Evolutionary conservation across 2,329 filamentous ascomycete genomes (phyloP).

Genomic region (Aspergillus nomiae): DNA sequence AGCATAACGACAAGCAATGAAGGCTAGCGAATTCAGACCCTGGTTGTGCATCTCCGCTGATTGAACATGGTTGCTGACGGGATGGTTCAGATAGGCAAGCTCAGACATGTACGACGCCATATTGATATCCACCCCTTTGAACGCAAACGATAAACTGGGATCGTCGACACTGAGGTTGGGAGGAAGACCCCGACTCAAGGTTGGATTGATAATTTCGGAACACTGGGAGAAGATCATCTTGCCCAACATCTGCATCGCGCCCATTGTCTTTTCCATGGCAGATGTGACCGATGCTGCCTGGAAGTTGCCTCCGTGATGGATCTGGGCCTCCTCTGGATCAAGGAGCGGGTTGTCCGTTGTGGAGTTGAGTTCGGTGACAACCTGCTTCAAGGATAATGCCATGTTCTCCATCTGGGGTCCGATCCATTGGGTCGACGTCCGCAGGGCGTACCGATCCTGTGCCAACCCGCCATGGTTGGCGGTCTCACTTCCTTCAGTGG

Average conservation of each 20-base stretch:
- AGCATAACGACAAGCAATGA: conserved; percentile 59
- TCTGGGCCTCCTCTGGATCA: conserved; percentile 42
- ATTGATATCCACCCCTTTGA: conserved; percentile 67
- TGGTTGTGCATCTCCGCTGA: conserved; percentile 70
- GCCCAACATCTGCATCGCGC: conserved; percentile 55
- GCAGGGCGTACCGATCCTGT: conserved; percentile 66
- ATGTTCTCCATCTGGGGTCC: conserved; percentile 68
- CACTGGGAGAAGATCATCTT: conserved; percentile 64
- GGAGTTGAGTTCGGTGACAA: conserved; percentile 64
- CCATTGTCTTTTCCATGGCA: conserved; percentile 62
- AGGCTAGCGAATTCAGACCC: conserved; percentile 64
- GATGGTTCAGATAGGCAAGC: conserved; percentile 62
- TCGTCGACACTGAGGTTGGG: conserved; percentile 64
- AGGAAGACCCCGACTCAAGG: conserved; percentile 61
- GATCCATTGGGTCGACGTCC: conserved; percentile 68
- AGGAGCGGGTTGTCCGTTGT: conserved; percentile 68
- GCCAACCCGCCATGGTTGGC: conserved; percentile 37
- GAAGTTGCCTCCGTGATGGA: conserved; percentile 68
- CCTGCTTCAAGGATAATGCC: conserved; percentile 56
- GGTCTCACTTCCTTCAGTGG: neutral
- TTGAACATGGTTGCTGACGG: conserved; percentile 64
- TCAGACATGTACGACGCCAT: conserved; percentile 66
- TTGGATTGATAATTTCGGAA: conserved; percentile 63
- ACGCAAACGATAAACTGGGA: conserved; percentile 58
- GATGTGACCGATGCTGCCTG: conserved; percentile 65